A percentile compares a stretch with the other conserved stretches of the same genome.
Conservation (phyloP, 176 grass and related monocot genomes). For the Bromus sterilis region DNA sequence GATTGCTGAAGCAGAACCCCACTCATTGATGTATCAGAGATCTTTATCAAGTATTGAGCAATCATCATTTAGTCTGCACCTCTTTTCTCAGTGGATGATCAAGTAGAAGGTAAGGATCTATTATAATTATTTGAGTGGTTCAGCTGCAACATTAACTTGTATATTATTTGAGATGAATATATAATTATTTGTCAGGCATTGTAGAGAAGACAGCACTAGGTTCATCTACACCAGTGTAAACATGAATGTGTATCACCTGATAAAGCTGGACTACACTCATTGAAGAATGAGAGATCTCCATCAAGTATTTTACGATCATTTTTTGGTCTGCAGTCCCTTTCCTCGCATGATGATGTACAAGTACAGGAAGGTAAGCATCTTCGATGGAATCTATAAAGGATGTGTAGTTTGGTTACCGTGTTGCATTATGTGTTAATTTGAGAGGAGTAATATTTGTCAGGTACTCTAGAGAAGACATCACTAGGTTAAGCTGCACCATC, state of each 20-base stretch:
- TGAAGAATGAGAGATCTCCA: background rate
- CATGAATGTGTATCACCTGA: background rate
- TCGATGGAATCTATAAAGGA: background rate
- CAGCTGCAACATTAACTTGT: background rate
- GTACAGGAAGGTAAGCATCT: slow-evolving; percentile 13
- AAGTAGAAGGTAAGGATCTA: slow-evolving; percentile 6
- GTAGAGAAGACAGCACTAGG: background rate
- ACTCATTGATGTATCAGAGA: background rate
- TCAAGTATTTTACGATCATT: background rate
- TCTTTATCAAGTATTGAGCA: background rate
- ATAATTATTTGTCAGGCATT: slow-evolving; percentile 20
- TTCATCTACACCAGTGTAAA: background rate
- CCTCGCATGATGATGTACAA: background rate
- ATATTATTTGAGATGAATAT: background rate
- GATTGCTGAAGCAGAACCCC: background rate
- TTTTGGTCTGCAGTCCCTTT: background rate
- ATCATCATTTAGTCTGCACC: slow-evolving; percentile 7
- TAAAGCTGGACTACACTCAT: background rate
- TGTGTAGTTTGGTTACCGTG: background rate
- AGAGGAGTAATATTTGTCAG: slow-evolving; percentile 18
- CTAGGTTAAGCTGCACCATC: background rate
- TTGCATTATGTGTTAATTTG: background rate
- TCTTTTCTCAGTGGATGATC: background rate
- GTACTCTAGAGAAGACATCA: background rate
- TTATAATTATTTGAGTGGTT: background rate